A percentile compares a stretch with the other conserved stretches of the same genome.
Conservation (phyloP, 805 yeast genomes). For the Phaffomyces thermotolerans region DNA sequence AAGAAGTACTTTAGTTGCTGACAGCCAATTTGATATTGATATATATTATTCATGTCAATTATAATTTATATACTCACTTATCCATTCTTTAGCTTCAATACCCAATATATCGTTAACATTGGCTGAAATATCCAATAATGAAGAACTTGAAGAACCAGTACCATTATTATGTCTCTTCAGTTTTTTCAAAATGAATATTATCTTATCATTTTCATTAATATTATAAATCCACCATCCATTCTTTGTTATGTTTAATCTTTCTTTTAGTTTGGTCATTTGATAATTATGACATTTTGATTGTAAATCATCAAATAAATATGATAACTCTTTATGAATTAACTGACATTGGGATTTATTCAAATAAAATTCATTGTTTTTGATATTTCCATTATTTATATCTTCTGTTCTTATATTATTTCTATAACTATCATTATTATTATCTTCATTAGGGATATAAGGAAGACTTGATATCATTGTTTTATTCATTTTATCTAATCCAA, state of each 20-base stretch:
- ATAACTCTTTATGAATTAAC: conserved; percentile 16
- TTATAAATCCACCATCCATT: conserved; percentile 23
- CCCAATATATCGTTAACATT: conserved; percentile 17
- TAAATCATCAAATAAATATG: conserved; percentile 1
- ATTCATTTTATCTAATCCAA: conserved; percentile 6
- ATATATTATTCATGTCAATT: not conserved
- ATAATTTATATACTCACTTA: conserved; percentile 8
- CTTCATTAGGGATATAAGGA: conserved; percentile 10
- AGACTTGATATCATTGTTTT: conserved; percentile 13
- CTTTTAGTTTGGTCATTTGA: conserved; percentile 7
- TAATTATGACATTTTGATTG: not conserved
- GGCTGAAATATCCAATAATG: conserved; percentile 15
- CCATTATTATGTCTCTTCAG: conserved; percentile 6
- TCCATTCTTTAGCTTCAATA: conserved; percentile 17
- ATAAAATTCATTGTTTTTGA: conserved; percentile 4
- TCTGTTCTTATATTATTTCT: conserved; percentile 1
- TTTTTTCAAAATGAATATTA: conserved; percentile 15
- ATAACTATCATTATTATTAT: not conserved
- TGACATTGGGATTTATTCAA: conserved; percentile 9
- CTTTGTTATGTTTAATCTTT: conserved; percentile 14
- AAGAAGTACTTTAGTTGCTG: no score
- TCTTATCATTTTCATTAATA: not conserved
- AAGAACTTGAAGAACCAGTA: not conserved
- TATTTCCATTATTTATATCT: conserved; percentile 7
- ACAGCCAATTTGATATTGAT: no score